Conservation (phyloP, 2,329 filamentous ascomycete species). For the Neopestalotiopsis clavispora region DNA sequence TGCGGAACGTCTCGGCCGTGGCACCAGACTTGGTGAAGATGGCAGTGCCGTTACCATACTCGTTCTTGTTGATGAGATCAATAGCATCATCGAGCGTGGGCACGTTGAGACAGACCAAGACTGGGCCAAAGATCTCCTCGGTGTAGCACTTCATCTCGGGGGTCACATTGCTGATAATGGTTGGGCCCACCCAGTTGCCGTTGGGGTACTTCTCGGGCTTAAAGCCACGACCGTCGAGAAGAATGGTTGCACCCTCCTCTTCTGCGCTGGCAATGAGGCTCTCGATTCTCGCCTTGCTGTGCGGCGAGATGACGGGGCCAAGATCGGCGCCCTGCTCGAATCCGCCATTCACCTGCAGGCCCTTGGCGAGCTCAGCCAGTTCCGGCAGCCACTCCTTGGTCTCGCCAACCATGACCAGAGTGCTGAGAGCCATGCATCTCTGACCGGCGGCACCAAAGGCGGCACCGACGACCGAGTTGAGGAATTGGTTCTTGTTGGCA, state of each 20-base stretch:
- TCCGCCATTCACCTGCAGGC: constrained; percentile 76
- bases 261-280: constrained; percentile 76
- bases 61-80: constrained; percentile 81
- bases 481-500: constrained; percentile 87
- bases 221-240: constrained; percentile 80
- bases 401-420: constrained; percentile 82
- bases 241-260: constrained; percentile 78
- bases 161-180: constrained; percentile 82
- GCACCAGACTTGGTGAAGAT: constrained; percentile 83
- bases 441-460: constrained; percentile 86
- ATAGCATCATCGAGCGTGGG: constrained; percentile 81
- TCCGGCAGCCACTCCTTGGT: constrained; percentile 83
- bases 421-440: constrained; percentile 86
- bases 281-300: constrained; percentile 81
- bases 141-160: constrained; percentile 83
- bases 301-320: constrained; percentile 80
- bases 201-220: constrained; percentile 80
- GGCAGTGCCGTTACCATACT: constrained; percentile 85
- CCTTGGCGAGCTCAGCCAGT: constrained; percentile 76
- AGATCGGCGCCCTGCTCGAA: constrained; percentile 82
- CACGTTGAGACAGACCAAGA: constrained; percentile 80
- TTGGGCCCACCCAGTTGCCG: constrained; percentile 85
- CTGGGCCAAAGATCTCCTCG: constrained; percentile 86
- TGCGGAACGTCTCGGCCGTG: constrained; percentile 78
- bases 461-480: constrained; percentile 83